Conservation (phyloP, 805 yeast species). For the Blastobotrys parvus region DNA sequence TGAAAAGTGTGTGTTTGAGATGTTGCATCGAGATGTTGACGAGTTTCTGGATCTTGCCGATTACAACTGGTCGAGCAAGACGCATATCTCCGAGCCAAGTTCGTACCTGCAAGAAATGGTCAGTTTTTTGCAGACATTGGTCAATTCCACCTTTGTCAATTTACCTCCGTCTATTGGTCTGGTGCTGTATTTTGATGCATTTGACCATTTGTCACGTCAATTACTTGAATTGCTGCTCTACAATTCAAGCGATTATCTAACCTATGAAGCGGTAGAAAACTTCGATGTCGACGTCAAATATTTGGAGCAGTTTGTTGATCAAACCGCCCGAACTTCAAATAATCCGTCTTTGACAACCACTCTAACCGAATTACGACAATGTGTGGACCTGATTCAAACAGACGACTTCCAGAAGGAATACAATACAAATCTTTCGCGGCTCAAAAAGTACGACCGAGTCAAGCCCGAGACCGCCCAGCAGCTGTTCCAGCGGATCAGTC, state of each 20-base stretch:
- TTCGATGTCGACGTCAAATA: constrained; percentile 76
- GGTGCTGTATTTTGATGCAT: constrained; percentile 74
- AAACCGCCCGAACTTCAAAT: constrained; percentile 23
- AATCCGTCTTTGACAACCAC: constrained; percentile 49
- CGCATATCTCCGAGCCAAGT: constrained; percentile 53
- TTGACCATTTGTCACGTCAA: constrained; percentile 71
- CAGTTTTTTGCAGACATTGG: constrained; percentile 73
- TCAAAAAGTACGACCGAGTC: constrained; percentile 65
- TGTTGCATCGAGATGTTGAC: constrained; percentile 72
- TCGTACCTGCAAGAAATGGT: constrained; percentile 76
- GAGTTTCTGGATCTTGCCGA: constrained; percentile 79
- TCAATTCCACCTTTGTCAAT: constrained; percentile 73
- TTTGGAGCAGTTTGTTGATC: constrained; percentile 45
- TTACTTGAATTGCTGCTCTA: constrained; percentile 52
- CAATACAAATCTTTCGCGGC: constrained; percentile 44
- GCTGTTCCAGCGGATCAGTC: constrained; percentile 42
- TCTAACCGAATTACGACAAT: constrained; percentile 71
- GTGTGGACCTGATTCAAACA: constrained; percentile 56
- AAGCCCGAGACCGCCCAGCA: constrained; percentile 61
- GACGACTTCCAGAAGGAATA: constrained; percentile 52
- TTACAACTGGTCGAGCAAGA: constrained; percentile 67
- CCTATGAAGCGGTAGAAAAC: constrained; percentile 55
- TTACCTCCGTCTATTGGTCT: constrained; percentile 73
- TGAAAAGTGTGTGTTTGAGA: constrained; percentile 69
- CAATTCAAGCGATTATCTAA: constrained; percentile 43